Percentiles rank a stretch among this genome's conserved stretches.
Evolutionary conservation across 495 filamentous ascomycete species (phyloP).

Genomic region (Opeltia flavorubescens): DNA sequence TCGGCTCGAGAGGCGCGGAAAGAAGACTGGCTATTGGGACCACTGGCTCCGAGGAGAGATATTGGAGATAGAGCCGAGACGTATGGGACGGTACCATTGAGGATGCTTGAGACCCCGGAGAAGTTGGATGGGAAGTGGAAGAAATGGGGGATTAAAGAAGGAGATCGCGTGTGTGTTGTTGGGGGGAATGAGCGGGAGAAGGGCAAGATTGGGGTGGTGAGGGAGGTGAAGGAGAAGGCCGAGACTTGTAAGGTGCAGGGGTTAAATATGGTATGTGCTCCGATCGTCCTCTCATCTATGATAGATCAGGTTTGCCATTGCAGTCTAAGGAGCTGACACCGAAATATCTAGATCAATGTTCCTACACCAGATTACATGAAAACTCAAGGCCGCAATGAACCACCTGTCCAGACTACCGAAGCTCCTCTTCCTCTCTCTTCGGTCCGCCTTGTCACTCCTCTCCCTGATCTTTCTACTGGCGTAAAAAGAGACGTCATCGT

Average conservation of each 20-base stretch:
- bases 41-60: slow-evolving; percentile 61
- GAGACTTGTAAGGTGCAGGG: slow-evolving; percentile 49
- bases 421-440: slow-evolving; percentile 47
- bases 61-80: slow-evolving; percentile 30
- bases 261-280: slow-evolving; percentile 48
- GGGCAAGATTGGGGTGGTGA: slow-evolving; percentile 64
- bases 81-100: slow-evolving; percentile 30
- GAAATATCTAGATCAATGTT: slow-evolving; percentile 36
- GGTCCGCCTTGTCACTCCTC: slow-evolving; percentile 67
- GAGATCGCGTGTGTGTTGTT: slow-evolving; percentile 11
- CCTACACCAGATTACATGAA: slow-evolving; percentile 40
- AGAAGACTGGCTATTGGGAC: slow-evolving; percentile 67
- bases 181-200: slow-evolving; percentile 33
- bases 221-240: slow-evolving; percentile 36
- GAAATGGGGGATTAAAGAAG: slow-evolving; percentile 1
- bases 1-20: slow-evolving; percentile 24
- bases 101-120: not conserved
- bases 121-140: not conserved
- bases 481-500: slow-evolving; percentile 58
- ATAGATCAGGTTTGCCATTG: not conserved
- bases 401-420: slow-evolving; percentile 29
- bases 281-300: not conserved
- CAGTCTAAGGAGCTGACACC: not conserved
- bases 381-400: slow-evolving; percentile 23
- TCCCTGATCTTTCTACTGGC: slow-evolving; percentile 49